phyloP scores from a whole-genome alignment of 2,329 filamentous ascomycete genomes.

The Bretziella fagacearum region DNA sequence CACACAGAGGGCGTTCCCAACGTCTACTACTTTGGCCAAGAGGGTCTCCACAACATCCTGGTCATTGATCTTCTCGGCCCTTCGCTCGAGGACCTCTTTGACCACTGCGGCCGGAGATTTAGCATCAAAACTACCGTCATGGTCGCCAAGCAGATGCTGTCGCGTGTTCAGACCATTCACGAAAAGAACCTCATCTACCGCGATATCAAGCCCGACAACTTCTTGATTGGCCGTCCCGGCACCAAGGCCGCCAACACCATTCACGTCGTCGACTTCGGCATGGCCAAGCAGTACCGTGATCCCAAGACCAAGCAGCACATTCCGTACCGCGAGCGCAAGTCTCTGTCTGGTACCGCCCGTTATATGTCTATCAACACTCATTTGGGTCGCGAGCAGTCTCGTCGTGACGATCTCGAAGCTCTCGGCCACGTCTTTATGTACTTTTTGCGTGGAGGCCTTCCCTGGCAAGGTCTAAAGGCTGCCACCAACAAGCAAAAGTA shows the following conservation, averaged over 20 bases:
- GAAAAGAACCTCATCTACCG: constrained; percentile 99
- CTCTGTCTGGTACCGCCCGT: constrained; percentile 83
- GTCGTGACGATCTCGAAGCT: constrained; percentile 88
- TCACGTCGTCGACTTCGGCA: constrained; percentile 96
- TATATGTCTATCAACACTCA: constrained; percentile 99
- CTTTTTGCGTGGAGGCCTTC: constrained; percentile 52
- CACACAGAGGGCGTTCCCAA: constrained; percentile 90
- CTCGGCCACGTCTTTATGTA: constrained; percentile 61
- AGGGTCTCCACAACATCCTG: constrained; percentile 95
- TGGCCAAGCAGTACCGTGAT: constrained; percentile 98
- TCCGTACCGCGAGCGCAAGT: constrained; percentile 92
- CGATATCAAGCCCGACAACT: constrained; percentile 99
- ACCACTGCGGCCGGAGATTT: constrained; percentile 91
- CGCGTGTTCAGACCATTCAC: constrained; percentile 82
- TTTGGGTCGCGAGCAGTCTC: constrained; percentile 85
- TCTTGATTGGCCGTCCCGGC: constrained; percentile 81
- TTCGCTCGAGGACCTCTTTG: constrained; percentile 90
- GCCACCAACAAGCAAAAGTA: constrained; percentile 90
- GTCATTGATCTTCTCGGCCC: constrained; percentile 93
- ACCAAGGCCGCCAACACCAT: constrained; percentile 96
- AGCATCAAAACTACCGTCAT: constrained; percentile 96
- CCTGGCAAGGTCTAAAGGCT: constrained; percentile 58
- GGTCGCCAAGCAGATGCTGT: constrained; percentile 98
- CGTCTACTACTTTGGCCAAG: constrained; percentile 98
- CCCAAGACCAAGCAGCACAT: constrained; percentile 99